phyloP scores from a whole-genome alignment of 805 yeast species.

The Saccharomycopsis lassenensis region DNA sequence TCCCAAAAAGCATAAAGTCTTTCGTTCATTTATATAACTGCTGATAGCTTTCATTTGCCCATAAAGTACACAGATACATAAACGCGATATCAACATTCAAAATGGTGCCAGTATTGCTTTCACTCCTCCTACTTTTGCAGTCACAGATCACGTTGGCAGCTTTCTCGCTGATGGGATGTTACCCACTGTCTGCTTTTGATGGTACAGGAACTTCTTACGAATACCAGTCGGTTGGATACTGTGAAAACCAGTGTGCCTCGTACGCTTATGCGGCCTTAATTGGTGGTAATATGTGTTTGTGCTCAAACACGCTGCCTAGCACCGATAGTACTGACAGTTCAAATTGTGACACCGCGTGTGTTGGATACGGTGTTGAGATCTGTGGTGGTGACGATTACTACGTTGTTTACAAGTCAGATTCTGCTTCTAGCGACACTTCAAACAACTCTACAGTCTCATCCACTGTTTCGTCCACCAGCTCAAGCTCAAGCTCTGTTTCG shows the following conservation, averaged over 20 bases:
- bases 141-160: conserved; percentile 8
- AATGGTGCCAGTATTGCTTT: no score
- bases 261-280: conserved; percentile 30
- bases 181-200: conserved; percentile 22
- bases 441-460: neutral
- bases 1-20: no score
- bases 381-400: conserved; percentile 55
- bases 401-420: conserved; percentile 33
- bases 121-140: conserved; percentile 4
- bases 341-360: conserved; percentile 39
- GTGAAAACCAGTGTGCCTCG: conserved; percentile 25
- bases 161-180: conserved; percentile 28
- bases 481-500: conserved; percentile 3
- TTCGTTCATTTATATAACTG: no score
- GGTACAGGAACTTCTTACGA: conserved; percentile 29
- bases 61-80: no score
- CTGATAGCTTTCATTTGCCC: no score
- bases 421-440: conserved; percentile 14
- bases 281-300: conserved; percentile 30
- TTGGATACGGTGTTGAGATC: conserved; percentile 47
- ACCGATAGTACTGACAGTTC: neutral
- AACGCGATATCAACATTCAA: no score
- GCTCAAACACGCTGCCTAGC: conserved; percentile 26
- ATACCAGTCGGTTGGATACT: conserved; percentile 26
- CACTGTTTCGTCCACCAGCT: neutral